phyloP scores from a whole-genome alignment of 495 filamentous ascomycete genomes.

The Aspergillus cristatus region DNA sequence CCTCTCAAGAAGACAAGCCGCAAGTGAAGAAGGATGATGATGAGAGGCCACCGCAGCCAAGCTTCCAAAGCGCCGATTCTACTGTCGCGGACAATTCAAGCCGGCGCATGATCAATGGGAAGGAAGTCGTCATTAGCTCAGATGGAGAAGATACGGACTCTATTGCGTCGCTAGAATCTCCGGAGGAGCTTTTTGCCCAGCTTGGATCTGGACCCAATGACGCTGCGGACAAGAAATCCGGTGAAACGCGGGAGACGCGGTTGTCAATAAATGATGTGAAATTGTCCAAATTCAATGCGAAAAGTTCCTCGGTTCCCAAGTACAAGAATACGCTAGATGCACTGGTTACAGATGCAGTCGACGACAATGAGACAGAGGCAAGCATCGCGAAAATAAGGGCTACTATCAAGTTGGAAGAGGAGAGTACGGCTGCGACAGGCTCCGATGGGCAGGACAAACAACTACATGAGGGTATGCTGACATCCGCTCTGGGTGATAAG shows the following conservation, averaged over 20 bases:
- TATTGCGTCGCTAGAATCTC: conserved; percentile 40
- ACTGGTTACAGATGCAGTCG: conserved; percentile 49
- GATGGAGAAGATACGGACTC: conserved; percentile 61
- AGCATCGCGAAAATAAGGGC: conserved; percentile 45
- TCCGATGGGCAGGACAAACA: conserved; percentile 7
- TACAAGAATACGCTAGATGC: conserved; percentile 61
- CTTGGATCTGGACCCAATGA: conserved; percentile 3
- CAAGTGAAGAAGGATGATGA: conserved; percentile 15
- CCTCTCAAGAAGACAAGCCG: conserved; percentile 6
- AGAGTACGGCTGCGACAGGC: neutral
- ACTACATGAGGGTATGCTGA: conserved; percentile 36
- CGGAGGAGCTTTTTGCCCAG: conserved; percentile 28
- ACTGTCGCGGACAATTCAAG: conserved; percentile 12
- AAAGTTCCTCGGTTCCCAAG: conserved; percentile 29
- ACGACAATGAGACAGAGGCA: conserved; percentile 48
- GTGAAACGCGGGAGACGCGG: conserved; percentile 1
- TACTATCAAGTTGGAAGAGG: conserved; percentile 21
- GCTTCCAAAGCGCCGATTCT: conserved; percentile 11
- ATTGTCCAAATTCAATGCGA: neutral
- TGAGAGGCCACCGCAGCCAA: conserved; percentile 7
- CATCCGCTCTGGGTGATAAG: conserved; percentile 35
- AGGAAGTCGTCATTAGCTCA: conserved; percentile 53
- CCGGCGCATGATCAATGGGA: conserved; percentile 40
- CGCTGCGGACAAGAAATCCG: conserved; percentile 8
- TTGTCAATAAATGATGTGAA: conserved; percentile 2